These are phyloP conservation scores for Falciphora oryzae DNA, from an alignment of 2,329 filamentous ascomycete genomes.

Conservation along the genomic window DNA sequence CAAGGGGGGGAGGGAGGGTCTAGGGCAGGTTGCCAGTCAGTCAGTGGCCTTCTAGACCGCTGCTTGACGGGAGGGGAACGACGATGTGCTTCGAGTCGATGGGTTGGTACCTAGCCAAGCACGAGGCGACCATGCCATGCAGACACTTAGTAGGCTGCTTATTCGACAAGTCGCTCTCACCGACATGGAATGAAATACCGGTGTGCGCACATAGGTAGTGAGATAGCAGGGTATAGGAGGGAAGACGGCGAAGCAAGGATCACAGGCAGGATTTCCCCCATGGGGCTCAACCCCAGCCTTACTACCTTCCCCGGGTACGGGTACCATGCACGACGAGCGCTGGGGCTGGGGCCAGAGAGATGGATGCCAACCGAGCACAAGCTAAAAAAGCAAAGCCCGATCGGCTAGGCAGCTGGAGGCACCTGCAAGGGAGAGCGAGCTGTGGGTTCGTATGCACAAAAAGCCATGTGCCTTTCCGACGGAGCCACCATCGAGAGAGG, in stretches of 20 bases:
- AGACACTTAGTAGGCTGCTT: not conserved
- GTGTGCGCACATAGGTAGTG: not conserved
- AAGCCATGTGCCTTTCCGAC: no score
- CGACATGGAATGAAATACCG: not conserved
- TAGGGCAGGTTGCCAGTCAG: not conserved
- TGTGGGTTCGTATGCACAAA: not conserved
- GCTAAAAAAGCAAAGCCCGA: not conserved
- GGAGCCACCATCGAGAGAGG: no score
- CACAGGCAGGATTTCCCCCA: not conserved
- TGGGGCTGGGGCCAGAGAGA: not conserved
- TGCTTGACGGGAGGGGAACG: not conserved
- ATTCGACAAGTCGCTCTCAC: no score
- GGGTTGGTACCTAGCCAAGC: no score
- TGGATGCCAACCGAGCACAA: not conserved
- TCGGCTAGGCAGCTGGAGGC: not conserved
- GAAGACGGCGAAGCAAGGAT: not conserved
- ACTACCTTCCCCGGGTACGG: not conserved
- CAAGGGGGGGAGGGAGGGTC: no score
- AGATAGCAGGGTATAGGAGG: not conserved
- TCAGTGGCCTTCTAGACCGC: not conserved
- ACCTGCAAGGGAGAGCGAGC: no score
- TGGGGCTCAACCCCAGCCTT: not conserved
- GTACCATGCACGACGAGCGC: not conserved
- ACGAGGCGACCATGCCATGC: not conserved
- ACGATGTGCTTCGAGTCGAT: not conserved